phyloP scores from a whole-genome alignment of 345 rosid genomes.

The Linum lewisii region DNA sequence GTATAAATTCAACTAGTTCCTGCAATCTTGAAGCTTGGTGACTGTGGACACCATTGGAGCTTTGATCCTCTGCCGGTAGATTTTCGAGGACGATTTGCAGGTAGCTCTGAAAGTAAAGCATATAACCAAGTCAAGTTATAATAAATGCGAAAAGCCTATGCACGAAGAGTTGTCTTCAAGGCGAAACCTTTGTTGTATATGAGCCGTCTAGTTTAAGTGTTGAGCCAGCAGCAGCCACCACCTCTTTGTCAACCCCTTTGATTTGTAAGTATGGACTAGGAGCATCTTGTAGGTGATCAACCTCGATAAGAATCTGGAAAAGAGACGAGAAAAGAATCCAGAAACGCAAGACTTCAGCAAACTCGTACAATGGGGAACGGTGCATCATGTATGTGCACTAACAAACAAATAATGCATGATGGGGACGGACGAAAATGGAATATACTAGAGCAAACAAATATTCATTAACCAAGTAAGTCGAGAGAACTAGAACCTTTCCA shows the following conservation, averaged over 20 bases:
- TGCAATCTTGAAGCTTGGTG: constrained; percentile 82
- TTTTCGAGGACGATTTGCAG: constrained; percentile 86
- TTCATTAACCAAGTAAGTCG: neutral
- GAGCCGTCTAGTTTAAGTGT: constrained; percentile 78
- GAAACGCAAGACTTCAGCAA: no score
- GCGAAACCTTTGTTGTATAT: constrained; percentile 85
- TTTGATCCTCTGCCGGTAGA: constrained; percentile 59
- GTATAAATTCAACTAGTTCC: constrained; percentile 85
- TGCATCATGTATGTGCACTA: no score
- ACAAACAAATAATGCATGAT: no score
- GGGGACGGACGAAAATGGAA: no score
- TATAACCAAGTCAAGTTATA: constrained; percentile 4
- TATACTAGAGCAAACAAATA: neutral
- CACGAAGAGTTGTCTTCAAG: neutral
- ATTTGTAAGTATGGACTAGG: constrained; percentile 82
- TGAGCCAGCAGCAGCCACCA: constrained; percentile 90
- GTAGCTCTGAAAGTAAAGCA: constrained; percentile 45
- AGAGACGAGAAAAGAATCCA: neutral
- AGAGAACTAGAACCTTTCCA: constrained; percentile 52
- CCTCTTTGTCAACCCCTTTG: constrained; percentile 92
- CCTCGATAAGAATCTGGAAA: constrained; percentile 77
- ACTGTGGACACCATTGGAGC: constrained; percentile 60
- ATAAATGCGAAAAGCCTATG: neutral
- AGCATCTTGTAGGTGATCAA: constrained; percentile 83
- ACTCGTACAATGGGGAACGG: no score